phyloP scores from a whole-genome alignment of 306 rosid genomes.

The Myrica gale region DNA sequence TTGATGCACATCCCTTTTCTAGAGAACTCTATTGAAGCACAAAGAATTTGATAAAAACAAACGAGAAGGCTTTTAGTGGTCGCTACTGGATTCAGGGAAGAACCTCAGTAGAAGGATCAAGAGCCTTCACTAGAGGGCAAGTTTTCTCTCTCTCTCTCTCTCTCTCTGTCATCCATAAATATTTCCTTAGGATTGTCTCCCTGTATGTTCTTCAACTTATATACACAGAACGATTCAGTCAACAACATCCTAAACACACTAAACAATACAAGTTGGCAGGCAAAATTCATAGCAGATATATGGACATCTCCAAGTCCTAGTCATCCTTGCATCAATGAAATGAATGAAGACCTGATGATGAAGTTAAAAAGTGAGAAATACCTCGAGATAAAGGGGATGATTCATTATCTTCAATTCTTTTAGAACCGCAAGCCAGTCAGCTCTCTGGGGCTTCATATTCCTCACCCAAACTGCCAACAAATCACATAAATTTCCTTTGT shows the following conservation, averaged over 20 bases:
- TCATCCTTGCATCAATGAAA: neutral
- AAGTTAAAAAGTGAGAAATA: conserved; percentile 26
- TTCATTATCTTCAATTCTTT: conserved; percentile 56
- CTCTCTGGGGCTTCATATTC: conserved; percentile 75
- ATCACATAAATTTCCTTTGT: conserved; percentile 48
- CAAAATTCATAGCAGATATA: neutral
- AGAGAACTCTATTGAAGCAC: neutral
- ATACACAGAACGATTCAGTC: neutral
- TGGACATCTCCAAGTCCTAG: neutral
- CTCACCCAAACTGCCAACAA: conserved; percentile 68
- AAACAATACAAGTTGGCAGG: conserved; percentile 7
- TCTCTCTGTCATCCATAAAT: neutral
- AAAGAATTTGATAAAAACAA: neutral
- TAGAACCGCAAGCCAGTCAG: conserved; percentile 83
- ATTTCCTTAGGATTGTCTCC: neutral
- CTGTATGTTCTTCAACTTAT: neutral
- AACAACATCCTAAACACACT: neutral
- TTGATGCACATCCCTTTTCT: neutral
- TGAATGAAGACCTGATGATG: neutral
- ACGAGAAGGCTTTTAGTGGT: neutral
- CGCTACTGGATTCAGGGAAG: neutral
- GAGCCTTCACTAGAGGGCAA: neutral
- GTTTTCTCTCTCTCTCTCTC: neutral
- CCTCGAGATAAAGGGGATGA: conserved; percentile 74
- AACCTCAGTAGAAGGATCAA: neutral